Percentiles rank a stretch among this genome's conserved stretches.
Conservation (phyloP, 352 stramenopile genomes). For the Phytophthora sp. region DNA sequence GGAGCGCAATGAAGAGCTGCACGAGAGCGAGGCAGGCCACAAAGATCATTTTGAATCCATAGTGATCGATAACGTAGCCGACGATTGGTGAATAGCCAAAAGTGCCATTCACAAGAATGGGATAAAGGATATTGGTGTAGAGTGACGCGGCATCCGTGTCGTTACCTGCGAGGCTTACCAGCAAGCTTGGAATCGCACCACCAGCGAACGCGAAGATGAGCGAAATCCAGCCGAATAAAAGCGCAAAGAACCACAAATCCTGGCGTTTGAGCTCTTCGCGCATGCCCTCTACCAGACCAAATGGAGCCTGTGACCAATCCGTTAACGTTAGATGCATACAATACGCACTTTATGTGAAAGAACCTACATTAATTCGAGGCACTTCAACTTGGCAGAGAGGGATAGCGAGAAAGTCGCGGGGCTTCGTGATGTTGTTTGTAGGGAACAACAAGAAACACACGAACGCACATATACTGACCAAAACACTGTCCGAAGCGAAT, state of each 20-base stretch:
- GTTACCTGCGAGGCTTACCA: constrained; percentile 45
- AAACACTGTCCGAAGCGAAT: constrained; percentile 35
- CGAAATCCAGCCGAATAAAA: constrained; percentile 85
- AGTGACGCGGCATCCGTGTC: constrained; percentile 39
- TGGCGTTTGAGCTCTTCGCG: constrained; percentile 50
- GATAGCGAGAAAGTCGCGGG: constrained; percentile 51
- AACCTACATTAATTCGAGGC: constrained; percentile 57
- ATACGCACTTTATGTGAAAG: neutral
- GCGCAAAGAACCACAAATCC: constrained; percentile 81
- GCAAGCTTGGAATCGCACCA: constrained; percentile 74
- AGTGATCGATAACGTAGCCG: constrained; percentile 79
- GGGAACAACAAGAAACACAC: constrained; percentile 75
- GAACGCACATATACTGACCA: constrained; percentile 52
- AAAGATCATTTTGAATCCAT: constrained; percentile 84
- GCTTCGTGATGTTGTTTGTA: constrained; percentile 68
- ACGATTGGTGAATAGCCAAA: constrained; percentile 81
- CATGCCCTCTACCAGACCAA: constrained; percentile 64
- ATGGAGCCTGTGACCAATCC: constrained; percentile 48
- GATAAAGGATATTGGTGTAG: constrained; percentile 79
- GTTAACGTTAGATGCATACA: neutral
- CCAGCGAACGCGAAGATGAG: constrained; percentile 82
- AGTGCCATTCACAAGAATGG: constrained; percentile 79
- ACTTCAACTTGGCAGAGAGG: constrained; percentile 61
- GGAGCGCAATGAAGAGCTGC: constrained; percentile 67
- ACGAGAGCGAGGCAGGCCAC: constrained; percentile 63